Conservation (phyloP, 2,329 filamentous ascomycete species). For the Fusarium abutilonis region DNA sequence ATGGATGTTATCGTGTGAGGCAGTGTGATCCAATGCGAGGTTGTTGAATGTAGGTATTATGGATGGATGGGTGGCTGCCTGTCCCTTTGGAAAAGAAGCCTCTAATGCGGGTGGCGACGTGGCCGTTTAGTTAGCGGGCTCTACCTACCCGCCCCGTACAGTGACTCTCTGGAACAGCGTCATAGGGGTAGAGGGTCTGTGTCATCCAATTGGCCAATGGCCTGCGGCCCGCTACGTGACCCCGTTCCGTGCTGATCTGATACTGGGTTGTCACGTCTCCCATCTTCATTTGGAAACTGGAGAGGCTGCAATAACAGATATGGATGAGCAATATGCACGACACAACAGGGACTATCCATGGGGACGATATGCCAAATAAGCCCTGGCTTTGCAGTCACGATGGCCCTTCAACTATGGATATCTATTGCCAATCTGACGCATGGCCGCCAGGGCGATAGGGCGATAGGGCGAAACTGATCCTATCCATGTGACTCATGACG, state of each 20-base stretch:
- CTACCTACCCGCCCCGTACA: slow-evolving; percentile 19
- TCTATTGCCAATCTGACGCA: slow-evolving; percentile 13
- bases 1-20: slow-evolving; percentile 26
- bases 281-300: slow-evolving; percentile 34
- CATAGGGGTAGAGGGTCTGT: slow-evolving; percentile 29
- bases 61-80: slow-evolving; percentile 6
- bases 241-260: slow-evolving; percentile 29
- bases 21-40: slow-evolving; percentile 27
- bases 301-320: slow-evolving; percentile 25
- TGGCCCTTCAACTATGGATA: slow-evolving; percentile 20
- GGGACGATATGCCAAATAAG: slow-evolving; percentile 13
- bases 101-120: slow-evolving; percentile 38
- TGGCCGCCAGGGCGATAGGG: slow-evolving; percentile 20
- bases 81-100: slow-evolving; percentile 4
- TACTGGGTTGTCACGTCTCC: slow-evolving; percentile 31
- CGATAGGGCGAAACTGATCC: slow-evolving; percentile 17
- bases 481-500: slow-evolving; percentile 31
- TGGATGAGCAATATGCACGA: slow-evolving; percentile 25
- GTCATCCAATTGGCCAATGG: slow-evolving; percentile 33
- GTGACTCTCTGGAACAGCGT: slow-evolving; percentile 11
- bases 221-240: slow-evolving; percentile 16
- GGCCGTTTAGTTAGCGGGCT: background rate
- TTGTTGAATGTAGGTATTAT: slow-evolving; percentile 23
- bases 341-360: slow-evolving; percentile 29
- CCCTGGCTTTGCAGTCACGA: slow-evolving; percentile 25